Base-by-base conservation (phyloP, 2,329 filamentous ascomycete species). In the Scopulariopsis brevicaulis region DNA sequence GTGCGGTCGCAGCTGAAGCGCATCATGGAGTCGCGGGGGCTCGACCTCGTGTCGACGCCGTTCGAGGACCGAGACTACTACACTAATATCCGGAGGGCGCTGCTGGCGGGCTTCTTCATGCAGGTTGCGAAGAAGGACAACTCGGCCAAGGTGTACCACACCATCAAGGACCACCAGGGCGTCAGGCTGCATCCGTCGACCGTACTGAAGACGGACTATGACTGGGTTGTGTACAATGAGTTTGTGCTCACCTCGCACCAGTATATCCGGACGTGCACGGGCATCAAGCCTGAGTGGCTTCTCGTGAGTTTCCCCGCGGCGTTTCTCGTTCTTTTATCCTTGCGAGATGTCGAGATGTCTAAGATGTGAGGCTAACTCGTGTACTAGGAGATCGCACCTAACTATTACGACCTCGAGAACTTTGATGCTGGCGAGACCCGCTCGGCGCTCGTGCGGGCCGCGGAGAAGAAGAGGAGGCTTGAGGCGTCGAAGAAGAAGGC, bases 41-140 rank as follows among this genome's bases (percentile, higher is more conserved):
- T 99, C 11, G 89, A 96, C 61, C 83, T 99, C 55, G 71, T 96
- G 58, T 94, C 89, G 56, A 97, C 93, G 0, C 82, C 88, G 0
- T 97, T 96, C 68, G 87, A 92, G 66, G 86, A 97, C 75, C 96
- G 96, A 78, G 90, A 95, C 68, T 99, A 99, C 77, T 99, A 97
- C 74, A 90, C 85, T 70, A 99, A 99, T 71, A 99, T 99, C 66
- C 89, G 93, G 52, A 86, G 91, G 43, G 93, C 94, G 10, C 81
- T 99, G 15, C 87, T 96, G 14, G 83, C 92, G 1, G 94, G 95
- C 37, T 99, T 99, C 80, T 99, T 99, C 80, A 99, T 99, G 94
- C 94, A 99, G 71, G 90, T 97, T 24, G 95, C 94, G 60, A 96
- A 96, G 84, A 90, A 88, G 69, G 91, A 97, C 68, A 84, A 83